Conservation (phyloP, 441 rosid species). For the Gossypium davidsonii region DNA sequence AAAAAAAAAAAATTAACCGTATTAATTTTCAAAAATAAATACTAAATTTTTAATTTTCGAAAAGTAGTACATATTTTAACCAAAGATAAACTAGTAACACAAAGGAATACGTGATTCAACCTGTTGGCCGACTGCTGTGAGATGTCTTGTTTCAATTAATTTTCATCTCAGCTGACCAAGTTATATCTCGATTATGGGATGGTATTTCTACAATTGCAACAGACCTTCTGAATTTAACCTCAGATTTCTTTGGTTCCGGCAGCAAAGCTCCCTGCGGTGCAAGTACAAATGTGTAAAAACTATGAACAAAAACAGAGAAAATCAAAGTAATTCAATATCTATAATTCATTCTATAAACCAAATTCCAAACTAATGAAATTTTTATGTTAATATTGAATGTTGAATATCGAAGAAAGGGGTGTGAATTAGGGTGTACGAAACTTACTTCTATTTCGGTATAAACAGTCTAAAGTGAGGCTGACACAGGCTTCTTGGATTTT, state of each 20-base stretch:
- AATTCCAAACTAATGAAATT: background rate
- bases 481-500: background rate
- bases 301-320: background rate
- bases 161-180: background rate
- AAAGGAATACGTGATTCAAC: background rate
- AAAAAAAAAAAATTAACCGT: too few relatives aligned
- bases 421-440: background rate
- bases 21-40: too few relatives aligned
- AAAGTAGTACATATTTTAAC: too few relatives aligned
- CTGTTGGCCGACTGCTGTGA: background rate
- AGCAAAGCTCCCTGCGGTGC: background rate
- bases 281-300: background rate
- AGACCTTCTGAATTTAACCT: background rate
- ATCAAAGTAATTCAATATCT: too few relatives aligned
- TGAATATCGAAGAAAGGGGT: background rate
- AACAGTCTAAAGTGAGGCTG: background rate
- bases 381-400: background rate
- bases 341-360: background rate
- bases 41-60: too few relatives aligned
- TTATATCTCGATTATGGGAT: background rate
- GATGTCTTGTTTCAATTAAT: background rate
- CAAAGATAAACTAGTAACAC: background rate
- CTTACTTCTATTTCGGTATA: background rate
- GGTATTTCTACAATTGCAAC: background rate
- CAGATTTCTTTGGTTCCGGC: background rate